Percentiles rank a stretch among this genome's conserved stretches.
phyloP scores from a whole-genome alignment of 768 basidiomycete genomes.

The Pleurotus salmoneostramineus region DNA sequence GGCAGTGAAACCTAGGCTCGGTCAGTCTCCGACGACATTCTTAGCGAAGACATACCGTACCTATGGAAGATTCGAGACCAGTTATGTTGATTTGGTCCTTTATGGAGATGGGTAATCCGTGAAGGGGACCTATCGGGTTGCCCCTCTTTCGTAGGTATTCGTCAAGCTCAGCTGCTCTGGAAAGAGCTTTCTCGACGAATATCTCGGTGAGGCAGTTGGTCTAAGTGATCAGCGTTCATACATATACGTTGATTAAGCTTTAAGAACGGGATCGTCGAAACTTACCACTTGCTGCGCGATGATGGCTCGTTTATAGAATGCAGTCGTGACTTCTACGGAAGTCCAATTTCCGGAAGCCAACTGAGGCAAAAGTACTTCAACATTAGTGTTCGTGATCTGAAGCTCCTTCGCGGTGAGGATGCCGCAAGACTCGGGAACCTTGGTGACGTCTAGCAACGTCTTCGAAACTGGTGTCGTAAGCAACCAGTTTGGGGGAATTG shows the following conservation, averaged over 20 bases:
- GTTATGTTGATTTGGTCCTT: slow-evolving; percentile 73
- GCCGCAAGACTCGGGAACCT: slow-evolving; percentile 52
- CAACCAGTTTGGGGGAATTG: slow-evolving; percentile 66
- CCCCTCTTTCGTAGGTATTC: slow-evolving; percentile 58
- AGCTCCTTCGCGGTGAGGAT: slow-evolving; percentile 51
- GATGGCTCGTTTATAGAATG: slow-evolving; percentile 75
- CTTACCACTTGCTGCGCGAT: slow-evolving; percentile 75
- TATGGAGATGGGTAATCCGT: slow-evolving; percentile 70
- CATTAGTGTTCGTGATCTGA: slow-evolving; percentile 38
- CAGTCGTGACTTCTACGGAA: slow-evolving; percentile 63
- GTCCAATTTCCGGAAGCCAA: slow-evolving; percentile 55
- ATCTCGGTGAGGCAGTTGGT: slow-evolving; percentile 82
- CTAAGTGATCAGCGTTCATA: slow-evolving; percentile 24
- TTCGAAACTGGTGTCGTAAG: slow-evolving; percentile 41
- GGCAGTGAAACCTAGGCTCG: slow-evolving; percentile 57
- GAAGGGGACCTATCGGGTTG: slow-evolving; percentile 63
- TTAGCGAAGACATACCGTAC: background rate
- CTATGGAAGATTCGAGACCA: slow-evolving; percentile 47
- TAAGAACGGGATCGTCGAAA: background rate
- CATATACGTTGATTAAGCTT: no score
- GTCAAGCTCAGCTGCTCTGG: slow-evolving; percentile 64
- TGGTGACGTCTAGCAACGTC: slow-evolving; percentile 45
- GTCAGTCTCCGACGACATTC: background rate
- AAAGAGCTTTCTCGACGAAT: slow-evolving; percentile 69
- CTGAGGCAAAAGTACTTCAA: slow-evolving; percentile 45